Percentiles rank a stretch among this genome's conserved stretches.
Conservation (phyloP, 2,329 filamentous ascomycete genomes). For the Aspergillaceae sp. region DNA sequence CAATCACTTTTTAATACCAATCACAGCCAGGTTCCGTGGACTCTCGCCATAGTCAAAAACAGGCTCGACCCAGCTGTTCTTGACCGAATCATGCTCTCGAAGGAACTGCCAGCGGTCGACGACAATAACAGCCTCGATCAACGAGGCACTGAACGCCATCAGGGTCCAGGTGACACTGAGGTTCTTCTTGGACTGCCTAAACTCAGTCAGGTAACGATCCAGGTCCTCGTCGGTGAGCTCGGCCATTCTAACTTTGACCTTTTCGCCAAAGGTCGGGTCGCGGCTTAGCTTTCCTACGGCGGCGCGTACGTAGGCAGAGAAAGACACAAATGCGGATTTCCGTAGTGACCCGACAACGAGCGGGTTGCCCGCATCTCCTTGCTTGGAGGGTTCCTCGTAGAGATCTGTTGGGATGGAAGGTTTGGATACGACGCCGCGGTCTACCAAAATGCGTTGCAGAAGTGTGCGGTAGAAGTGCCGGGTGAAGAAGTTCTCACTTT, state of each 20-base stretch:
- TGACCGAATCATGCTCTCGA: slow-evolving; percentile 65
- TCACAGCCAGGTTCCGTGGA: slow-evolving; percentile 85
- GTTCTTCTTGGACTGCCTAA: slow-evolving; percentile 62
- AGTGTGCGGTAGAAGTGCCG: slow-evolving; percentile 88
- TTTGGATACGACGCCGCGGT: slow-evolving; percentile 65
- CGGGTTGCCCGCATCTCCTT: slow-evolving; percentile 52
- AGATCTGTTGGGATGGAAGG: slow-evolving; percentile 28
- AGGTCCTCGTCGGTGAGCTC: slow-evolving; percentile 68
- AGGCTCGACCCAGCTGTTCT: slow-evolving; percentile 79
- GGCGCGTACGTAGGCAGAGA: slow-evolving; percentile 69
- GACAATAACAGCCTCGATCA: slow-evolving; percentile 84
- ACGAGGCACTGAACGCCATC: slow-evolving; percentile 89
- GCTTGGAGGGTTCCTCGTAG: slow-evolving; percentile 13
- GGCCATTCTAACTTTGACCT: slow-evolving; percentile 58
- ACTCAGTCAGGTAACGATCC: slow-evolving; percentile 57
- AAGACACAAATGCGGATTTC: slow-evolving; percentile 69
- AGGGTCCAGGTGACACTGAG: slow-evolving; percentile 82
- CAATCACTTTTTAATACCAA: slow-evolving; percentile 66
- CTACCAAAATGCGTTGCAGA: slow-evolving; percentile 84
- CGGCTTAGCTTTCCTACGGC: slow-evolving; percentile 66
- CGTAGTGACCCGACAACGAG: slow-evolving; percentile 79
- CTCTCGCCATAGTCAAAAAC: slow-evolving; percentile 84
- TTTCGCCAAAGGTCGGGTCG: slow-evolving; percentile 51
- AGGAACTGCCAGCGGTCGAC: slow-evolving; percentile 84
- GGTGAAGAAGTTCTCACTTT: slow-evolving; percentile 82